Percentiles rank a stretch among this genome's conserved stretches.
Conservation (phyloP, 1,139 yeast species). For the Candida pseudocylindracea region DNA sequence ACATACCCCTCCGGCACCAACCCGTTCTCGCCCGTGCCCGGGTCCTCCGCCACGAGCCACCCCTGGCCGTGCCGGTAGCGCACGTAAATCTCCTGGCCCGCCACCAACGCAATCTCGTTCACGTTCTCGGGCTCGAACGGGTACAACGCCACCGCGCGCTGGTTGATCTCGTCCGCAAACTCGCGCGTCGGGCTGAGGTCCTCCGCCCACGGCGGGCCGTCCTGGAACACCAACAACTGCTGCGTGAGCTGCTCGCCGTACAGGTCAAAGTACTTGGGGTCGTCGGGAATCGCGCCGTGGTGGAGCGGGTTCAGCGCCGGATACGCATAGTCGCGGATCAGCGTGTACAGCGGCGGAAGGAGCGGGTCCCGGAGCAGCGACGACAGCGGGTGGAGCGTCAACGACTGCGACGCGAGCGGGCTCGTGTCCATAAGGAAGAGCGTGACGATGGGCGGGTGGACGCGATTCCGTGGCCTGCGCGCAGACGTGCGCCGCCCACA, state of each 20-base stretch:
- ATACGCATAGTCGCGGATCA: conserved; percentile 66
- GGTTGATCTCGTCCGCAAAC: conserved; percentile 17
- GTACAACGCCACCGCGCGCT: conserved; percentile 64
- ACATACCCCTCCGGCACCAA: conserved; percentile 93
- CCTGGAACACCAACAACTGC: neutral
- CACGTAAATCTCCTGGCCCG: conserved; percentile 73
- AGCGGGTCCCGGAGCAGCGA: no score
- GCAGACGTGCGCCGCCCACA: no score
- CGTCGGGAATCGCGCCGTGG: conserved; percentile 19
- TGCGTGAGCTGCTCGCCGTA: neutral
- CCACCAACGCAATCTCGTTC: conserved; percentile 59
- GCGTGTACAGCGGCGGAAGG: conserved; percentile 9
- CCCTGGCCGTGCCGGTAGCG: conserved; percentile 94
- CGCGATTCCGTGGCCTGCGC: no score
- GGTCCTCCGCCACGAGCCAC: conserved; percentile 89
- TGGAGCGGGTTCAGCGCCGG: conserved; percentile 41
- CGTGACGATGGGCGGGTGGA: no score
- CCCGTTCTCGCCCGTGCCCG: conserved; percentile 64
- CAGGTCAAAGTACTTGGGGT: conserved; percentile 2
- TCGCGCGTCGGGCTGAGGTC: neutral
- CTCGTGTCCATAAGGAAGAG: no score
- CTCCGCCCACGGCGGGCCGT: neutral
- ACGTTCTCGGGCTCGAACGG: conserved; percentile 87
- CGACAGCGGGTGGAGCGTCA: no score
- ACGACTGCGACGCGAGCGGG: no score